phyloP scores from a whole-genome alignment of 2,329 filamentous ascomycete species.

The Botrytis medusae region DNA sequence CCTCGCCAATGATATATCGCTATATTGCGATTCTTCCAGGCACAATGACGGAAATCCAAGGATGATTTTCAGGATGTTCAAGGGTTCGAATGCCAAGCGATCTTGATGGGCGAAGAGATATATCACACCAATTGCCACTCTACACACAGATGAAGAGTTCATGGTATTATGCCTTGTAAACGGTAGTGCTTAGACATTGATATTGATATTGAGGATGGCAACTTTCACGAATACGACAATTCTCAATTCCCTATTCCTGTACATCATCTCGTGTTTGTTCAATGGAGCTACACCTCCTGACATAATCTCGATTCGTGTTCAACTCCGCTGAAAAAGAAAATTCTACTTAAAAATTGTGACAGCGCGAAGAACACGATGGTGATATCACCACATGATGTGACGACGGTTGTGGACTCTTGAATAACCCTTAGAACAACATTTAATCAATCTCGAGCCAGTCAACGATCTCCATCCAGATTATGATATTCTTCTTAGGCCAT shows the following conservation, averaged over 20 bases:
- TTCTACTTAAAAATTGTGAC: neutral
- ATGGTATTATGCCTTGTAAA: neutral
- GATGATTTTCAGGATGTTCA: neutral
- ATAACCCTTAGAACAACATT: neutral
- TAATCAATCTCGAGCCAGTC: neutral
- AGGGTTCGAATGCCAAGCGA: neutral
- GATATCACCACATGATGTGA: constrained; percentile 2
- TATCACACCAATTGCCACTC: neutral
- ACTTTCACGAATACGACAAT: neutral
- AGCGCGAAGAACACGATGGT: neutral
- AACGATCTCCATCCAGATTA: neutral
- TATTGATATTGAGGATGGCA: neutral
- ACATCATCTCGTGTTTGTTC: neutral
- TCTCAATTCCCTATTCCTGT: neutral
- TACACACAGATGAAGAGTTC: neutral
- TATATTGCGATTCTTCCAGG: constrained; percentile 6
- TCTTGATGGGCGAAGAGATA: neutral
- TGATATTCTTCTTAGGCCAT: constrained; percentile 2
- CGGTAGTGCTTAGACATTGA: neutral
- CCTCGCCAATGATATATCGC: neutral
- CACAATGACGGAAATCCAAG: constrained; percentile 16
- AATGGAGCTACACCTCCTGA: neutral
- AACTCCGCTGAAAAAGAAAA: neutral
- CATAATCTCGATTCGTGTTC: neutral
- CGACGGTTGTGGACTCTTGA: neutral